Percentiles rank a stretch among this genome's conserved stretches.
These are phyloP conservation scores for Annona squamosa DNA, from an alignment of 164 flowering plant genomes.

Conservation along the genomic window DNA sequence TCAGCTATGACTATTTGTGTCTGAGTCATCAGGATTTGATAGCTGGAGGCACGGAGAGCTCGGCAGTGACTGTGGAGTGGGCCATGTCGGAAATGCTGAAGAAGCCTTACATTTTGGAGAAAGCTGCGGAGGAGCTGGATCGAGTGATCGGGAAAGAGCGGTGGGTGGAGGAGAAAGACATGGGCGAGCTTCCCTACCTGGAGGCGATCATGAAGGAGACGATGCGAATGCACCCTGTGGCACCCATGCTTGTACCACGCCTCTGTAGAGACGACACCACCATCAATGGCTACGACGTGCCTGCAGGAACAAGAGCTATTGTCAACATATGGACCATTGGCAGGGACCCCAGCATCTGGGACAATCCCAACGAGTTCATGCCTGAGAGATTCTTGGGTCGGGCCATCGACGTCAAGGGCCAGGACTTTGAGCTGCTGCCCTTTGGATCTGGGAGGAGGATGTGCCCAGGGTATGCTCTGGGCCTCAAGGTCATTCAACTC, in stretches of 20 bases:
- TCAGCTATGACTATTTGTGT: too few relatives aligned
- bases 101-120: conserved; percentile 43
- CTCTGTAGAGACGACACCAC: conserved; percentile 29
- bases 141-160: conserved; percentile 53
- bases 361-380: conserved; percentile 41
- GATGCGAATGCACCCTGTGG: conserved; percentile 77
- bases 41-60: conserved; percentile 74
- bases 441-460: conserved; percentile 76
- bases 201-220: conserved; percentile 68
- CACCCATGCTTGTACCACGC: conserved; percentile 60
- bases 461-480: conserved; percentile 70
- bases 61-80: conserved; percentile 79
- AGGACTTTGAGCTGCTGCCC: conserved; percentile 58
- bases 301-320: conserved; percentile 33
- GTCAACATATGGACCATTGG: conserved; percentile 64
- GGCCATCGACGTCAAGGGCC: conserved; percentile 60
- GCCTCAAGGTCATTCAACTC: conserved; percentile 52
- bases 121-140: conserved; percentile 66
- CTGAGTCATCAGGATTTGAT: conserved; percentile 44
- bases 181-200: conserved; percentile 45
- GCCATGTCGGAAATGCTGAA: conserved; percentile 57
- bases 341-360: conserved; percentile 59
- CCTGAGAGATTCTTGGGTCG: conserved; percentile 65
- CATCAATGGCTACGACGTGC: conserved; percentile 53
- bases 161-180: conserved; percentile 70